phyloP scores from a whole-genome alignment of 2,329 filamentous ascomycete species.

The Scleromitrula shiraiana region DNA sequence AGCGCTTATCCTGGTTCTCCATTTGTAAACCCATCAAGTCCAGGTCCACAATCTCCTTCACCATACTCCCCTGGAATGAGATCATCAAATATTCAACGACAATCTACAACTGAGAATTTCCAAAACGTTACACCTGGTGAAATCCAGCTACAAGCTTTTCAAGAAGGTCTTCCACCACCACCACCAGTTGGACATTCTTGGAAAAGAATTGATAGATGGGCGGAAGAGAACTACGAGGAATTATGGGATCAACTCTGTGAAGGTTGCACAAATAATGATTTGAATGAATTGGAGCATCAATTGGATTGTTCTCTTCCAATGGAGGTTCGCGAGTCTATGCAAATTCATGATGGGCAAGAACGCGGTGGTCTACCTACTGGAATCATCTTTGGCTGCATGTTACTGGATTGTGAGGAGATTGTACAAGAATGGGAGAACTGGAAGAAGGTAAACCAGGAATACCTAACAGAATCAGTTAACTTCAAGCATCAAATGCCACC shows the following conservation, averaged over 20 bases:
- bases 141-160: slow-evolving; percentile 94
- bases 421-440: slow-evolving; percentile 97
- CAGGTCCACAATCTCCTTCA: slow-evolving; percentile 55
- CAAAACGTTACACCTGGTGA: slow-evolving; percentile 69
- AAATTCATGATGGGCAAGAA: slow-evolving; percentile 94
- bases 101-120: slow-evolving; percentile 55
- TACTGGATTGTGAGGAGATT: slow-evolving; percentile 96
- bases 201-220: slow-evolving; percentile 89
- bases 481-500: slow-evolving; percentile 56
- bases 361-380: slow-evolving; percentile 85
- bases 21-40: slow-evolving; percentile 36
- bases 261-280: slow-evolving; percentile 84
- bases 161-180: slow-evolving; percentile 81
- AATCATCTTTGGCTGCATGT: slow-evolving; percentile 87
- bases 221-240: slow-evolving; percentile 91
- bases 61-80: slow-evolving; percentile 89
- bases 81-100: slow-evolving; percentile 61
- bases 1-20: slow-evolving; percentile 45
- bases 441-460: slow-evolving; percentile 88
- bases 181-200: slow-evolving; percentile 86
- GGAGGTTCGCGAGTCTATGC: slow-evolving; percentile 86
- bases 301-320: slow-evolving; percentile 89
- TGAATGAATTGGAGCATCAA: slow-evolving; percentile 95
- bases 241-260: slow-evolving; percentile 89
- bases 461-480: slow-evolving; percentile 48